Base-by-base conservation (phyloP, 805 yeast species). In the Yarrowia sp. region DNA sequence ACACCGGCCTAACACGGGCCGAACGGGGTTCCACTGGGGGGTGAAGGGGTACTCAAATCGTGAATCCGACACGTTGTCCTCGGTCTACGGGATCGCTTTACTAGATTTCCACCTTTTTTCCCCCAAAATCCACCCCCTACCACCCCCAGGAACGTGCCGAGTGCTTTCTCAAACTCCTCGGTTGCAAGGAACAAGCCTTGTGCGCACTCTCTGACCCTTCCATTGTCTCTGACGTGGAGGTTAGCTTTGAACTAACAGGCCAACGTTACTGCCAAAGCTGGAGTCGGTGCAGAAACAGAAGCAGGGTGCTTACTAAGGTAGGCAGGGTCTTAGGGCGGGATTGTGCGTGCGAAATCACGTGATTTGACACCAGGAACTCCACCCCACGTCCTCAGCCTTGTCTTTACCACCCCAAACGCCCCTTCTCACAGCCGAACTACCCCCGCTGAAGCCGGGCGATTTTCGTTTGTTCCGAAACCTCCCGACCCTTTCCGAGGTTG, bases 401-500 rank as follows among this genome's bases (percentile, higher is more conserved):
- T 1, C 35, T 3, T n/a, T 3, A 22, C 15, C 16, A 5, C 19
- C 19, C 8, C 40, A 38, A 38, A 11, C 9, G 35, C 9, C 35
- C 15, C 22, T 8, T n/a, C 22, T 4, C 22, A 11, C 61, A 8
- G 46, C 61, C 63, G 48, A 42, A 56, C 48, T 41, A 26, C 48
- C 63, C 63, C 63, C 63, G 48, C 63, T 42, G 48, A 15, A 56
- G 63, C 63, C 63, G 63, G 63, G 48, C 48, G 46, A 41, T 56
- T 56, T 56, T 56, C 63, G 63, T 56, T 26, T 40, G 40, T 56
- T 56, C 63, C 63, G 63, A 42, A n/a, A 9, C 48, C 26, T n/a
- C 63, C 63, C 63, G 63, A 56, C 48, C 63, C 63, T 56, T 56
- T 56, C 63, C 63, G 63, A 56, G 22, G 61, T 55, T 40, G 61